Base-by-base conservation (phyloP, 371 early-diverging fungal genomes). In the Mycotypha africana region DNA sequence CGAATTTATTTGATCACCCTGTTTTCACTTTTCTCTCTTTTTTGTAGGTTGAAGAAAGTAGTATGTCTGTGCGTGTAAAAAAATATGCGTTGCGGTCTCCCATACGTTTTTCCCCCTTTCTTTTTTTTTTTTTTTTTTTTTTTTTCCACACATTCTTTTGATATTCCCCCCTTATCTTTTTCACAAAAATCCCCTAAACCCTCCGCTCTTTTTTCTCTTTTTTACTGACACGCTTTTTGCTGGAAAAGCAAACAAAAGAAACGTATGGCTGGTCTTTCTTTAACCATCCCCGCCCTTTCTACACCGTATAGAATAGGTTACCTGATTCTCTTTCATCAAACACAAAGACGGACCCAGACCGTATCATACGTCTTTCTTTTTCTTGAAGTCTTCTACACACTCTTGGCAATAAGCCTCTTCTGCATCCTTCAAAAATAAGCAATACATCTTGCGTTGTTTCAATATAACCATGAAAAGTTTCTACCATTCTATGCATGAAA, bases 311-410 rank as follows among this genome's bases (percentile, higher is more conserved):
- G n/a, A n/a, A n/a, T n/a, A 49, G 74, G n/a, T n/a, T 55, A 55
- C 56, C 56, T 51, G 79, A 76, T 42, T 85, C 85, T 32, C 73
- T 66, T 58, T 88, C 86, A 49, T 82, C 81, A 67, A 82, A 86
- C 8, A 86, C 78, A 38, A 84, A 81, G 9, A 86, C 71, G 0
- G 86, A 73, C 22, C 86, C 86, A 2, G 81, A 78, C 38, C 63
- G 47, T 31, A 88, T 77, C 53, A 67, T 60, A 43, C 62, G 58
- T 36, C 83, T 67, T 45, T 88, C 85, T 17, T 51, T 39, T 15
- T 85, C 86, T 34, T 77, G 74, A 2, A 84, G 69, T 9, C 88
- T 70, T 9, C 86, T 64, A 22, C 62, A 62, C 17, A 86, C 70
- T 34, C 81, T 77, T 3, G 79, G 74, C 15, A 81, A 58, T 2